Evolutionary conservation across 257 asterid species (phyloP), one percentile per base, ranked within the genome.

Genomic region (Handroanthus guayacan): DNA sequence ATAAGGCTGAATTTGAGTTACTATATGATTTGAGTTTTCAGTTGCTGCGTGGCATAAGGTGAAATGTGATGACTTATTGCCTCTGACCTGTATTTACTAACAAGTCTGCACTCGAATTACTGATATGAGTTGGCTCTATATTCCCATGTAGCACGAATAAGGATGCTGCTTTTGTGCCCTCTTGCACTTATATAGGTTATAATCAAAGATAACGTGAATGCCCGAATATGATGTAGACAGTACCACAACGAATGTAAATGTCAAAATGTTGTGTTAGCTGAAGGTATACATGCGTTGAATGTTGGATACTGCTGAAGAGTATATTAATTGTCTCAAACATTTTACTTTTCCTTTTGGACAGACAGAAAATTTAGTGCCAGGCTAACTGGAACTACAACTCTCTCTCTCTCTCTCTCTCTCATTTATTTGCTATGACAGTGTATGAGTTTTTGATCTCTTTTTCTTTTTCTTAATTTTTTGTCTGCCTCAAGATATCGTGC

Each of bases 401-500:
- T 52, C 58, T 9, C 16, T 10, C 3, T 12, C 50, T 5, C 51
- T 2, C 47, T 9, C 48, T 17, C 36, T 16, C 18, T 8, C 9
- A 12, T 31, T 71, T 48, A 6, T 54, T 18, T 34, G 25, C 47
- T 67, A 68, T 51, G 61, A 37, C 13, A 16, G 62, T 56, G 37
- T 70, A 9, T 62, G 11, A 14, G 16, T 38, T 51, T 12, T 37
- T 36, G 4, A 20, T 25, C 39, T 43, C n/a, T 48, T 43, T 31
- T 43, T 6, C 3, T 56, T 62, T 9, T 18, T 25, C 9, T 60
- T 44, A 11, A 44, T 6, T 2, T 56, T 62, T 9, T 12, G 2
- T 67, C 12, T 76, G 31, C 43, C 63, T 55, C 51, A 54, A 79
- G 83, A 75, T 79, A 79, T 41, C 83, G 83, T 16, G 83, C 83